Evolutionary conservation across 1,284 basidiomycete species (phyloP), one percentile per base, ranked within the genome.

Genomic region (Ganoderma sinense): DNA sequence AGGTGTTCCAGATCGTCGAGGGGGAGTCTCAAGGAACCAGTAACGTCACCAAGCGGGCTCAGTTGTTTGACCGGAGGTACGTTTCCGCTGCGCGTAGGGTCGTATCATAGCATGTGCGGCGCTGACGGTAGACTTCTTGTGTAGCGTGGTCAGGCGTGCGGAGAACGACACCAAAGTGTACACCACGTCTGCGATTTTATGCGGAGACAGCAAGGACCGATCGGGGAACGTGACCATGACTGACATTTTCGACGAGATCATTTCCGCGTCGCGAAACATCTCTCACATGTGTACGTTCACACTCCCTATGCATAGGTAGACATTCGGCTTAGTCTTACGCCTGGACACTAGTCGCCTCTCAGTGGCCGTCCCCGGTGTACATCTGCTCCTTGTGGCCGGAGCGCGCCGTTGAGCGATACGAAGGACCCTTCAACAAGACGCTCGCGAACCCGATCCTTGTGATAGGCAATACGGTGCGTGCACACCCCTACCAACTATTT

Each of bases 351-450:
- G 74, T 72, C 31, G 36, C 62, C 7, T 16, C 62, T 13, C 14
- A 36, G 5, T 75, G 70, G 69, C 74, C 71, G 23, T 26, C 26
- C 4, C 29, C 45, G 18, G 45, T 18, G n/a, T 68, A 66, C 48
- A 65, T 64, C 33, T 72, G 72, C 45, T 65, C 69, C 2, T 62
- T 70, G 29, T 75, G 74, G 75, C 71, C 73, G 1, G 67, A 63
- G 29, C 74, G 75, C 29, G 75, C 75, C 1, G 73, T 76, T 6
- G 76, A 78, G 67, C 48, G 76, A 14, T 77, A 74, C 48, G 64
- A 66, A 13, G 76, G 77, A 1, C 75, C 75, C 2, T 76, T 75
- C 62, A 75, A 76, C 55, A 72, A 69, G 36, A 72, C 65, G 14
- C 71, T 75, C 20, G 69, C 69, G 4, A 75, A 74, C 65, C 68